Conservation (phyloP, 805 yeast genomes). For the Pichia deserticola region DNA sequence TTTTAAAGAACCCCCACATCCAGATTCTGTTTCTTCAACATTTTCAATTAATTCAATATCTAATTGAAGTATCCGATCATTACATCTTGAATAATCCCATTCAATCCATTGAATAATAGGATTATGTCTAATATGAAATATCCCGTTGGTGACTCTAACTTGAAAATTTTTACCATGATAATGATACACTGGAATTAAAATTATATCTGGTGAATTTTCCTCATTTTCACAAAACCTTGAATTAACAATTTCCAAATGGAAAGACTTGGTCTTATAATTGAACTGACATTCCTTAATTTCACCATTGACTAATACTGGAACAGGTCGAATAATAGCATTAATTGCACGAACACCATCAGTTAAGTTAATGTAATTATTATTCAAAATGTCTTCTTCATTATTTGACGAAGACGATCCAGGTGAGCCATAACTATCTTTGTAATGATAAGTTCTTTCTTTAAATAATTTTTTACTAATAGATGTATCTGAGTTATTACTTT, state of each 20-base stretch:
- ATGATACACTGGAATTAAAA: constrained; percentile 70
- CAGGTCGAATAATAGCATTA: constrained; percentile 73
- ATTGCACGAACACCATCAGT: constrained; percentile 62
- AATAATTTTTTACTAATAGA: neutral
- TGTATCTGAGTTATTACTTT: neutral
- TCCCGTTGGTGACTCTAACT: constrained; percentile 49
- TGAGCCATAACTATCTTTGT: constrained; percentile 10
- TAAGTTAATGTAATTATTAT: constrained; percentile 1
- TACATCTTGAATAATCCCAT: constrained; percentile 54
- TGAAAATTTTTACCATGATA: constrained; percentile 45
- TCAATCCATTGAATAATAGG: constrained; percentile 47
- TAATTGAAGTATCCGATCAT: constrained; percentile 8
- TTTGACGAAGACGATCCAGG: neutral
- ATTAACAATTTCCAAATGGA: constrained; percentile 37
- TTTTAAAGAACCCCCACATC: constrained; percentile 21
- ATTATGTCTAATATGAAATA: constrained; percentile 39
- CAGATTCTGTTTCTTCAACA: neutral
- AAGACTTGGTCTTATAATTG: constrained; percentile 42
- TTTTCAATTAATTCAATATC: neutral
- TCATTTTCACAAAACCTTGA: neutral
- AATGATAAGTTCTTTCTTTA: constrained; percentile 4
- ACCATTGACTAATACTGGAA: constrained; percentile 60
- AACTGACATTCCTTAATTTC: constrained; percentile 47
- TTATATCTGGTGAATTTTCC: constrained; percentile 39
- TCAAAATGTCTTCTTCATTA: neutral